Conservation (phyloP, 192 early-diverging fungal genomes). For the Coemansia sp. region DNA sequence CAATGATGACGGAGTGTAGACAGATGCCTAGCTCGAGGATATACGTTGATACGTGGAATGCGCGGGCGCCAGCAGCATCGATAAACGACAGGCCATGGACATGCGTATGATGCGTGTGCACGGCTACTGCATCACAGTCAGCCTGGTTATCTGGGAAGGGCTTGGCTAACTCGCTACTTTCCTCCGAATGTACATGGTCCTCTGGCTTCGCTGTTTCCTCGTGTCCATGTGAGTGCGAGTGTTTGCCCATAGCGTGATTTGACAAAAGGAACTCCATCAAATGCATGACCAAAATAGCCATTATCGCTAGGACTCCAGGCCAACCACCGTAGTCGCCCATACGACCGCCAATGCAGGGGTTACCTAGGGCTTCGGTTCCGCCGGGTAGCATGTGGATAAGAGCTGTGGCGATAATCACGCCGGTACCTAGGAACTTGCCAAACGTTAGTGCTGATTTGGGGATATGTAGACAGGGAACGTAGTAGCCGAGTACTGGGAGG, state of each 20-base stretch:
- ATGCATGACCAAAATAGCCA: conserved; percentile 66
- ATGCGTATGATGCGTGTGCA: conserved; percentile 54
- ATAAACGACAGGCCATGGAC: conserved; percentile 47
- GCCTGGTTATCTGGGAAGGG: background rate
- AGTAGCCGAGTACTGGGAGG: conserved; percentile 55
- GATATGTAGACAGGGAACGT: conserved; percentile 32
- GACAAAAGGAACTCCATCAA: conserved; percentile 61
- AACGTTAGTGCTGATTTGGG: conserved; percentile 48
- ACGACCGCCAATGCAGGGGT: conserved; percentile 57
- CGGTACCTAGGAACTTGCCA: conserved; percentile 63
- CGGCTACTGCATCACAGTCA: conserved; percentile 42
- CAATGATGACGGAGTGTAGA: conserved; percentile 76
- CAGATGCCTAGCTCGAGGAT: conserved; percentile 77
- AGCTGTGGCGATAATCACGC: conserved; percentile 74
- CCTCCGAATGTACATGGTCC: background rate
- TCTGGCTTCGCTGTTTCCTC: background rate
- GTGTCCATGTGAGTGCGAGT: conserved; percentile 25
- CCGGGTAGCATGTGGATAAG: conserved; percentile 76
- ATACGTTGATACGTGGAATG: conserved; percentile 58
- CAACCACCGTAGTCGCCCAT: conserved; percentile 54
- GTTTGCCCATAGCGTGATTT: conserved; percentile 44
- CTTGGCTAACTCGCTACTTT: background rate
- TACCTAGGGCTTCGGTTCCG: conserved; percentile 54
- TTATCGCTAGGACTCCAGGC: conserved; percentile 60
- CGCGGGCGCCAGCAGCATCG: conserved; percentile 13